Percentiles rank a stretch among this genome's conserved stretches.
Evolutionary conservation across 108 stramenopile species (phyloP).

Genomic region (Cyclotella cryptica): DNA sequence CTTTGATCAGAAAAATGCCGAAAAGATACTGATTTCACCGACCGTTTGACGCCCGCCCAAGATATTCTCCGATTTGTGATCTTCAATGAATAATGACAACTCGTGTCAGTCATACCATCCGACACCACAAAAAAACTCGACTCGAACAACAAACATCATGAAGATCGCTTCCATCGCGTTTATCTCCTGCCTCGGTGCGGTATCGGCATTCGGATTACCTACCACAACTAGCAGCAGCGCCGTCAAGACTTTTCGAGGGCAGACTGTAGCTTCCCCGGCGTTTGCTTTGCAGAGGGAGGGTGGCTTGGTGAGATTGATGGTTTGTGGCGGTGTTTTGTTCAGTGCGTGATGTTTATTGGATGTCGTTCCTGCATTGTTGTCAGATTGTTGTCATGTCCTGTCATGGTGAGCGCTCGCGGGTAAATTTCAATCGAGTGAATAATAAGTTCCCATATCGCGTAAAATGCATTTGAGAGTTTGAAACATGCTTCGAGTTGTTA

Average conservation of each 20-base stretch:
- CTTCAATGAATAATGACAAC: neutral
- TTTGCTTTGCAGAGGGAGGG: constrained; percentile 20
- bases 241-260: constrained; percentile 28
- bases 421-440: too few species aligned
- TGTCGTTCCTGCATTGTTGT: neutral
- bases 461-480: too few species aligned
- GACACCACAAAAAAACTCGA: constrained; percentile 1
- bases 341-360: neutral
- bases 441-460: too few species aligned
- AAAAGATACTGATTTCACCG: neutral
- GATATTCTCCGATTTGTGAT: neutral
- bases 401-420: too few species aligned
- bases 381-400: constrained; percentile 2
- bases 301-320: constrained; percentile 37
- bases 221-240: constrained; percentile 42
- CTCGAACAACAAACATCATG: constrained; percentile 45
- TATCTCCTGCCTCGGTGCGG: constrained; percentile 59
- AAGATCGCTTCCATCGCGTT: constrained; percentile 67
- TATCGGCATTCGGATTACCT: constrained; percentile 72
- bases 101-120: neutral
- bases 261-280: constrained; percentile 21
- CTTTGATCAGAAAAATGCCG: too few species aligned
- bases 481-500: too few species aligned
- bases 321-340: neutral
- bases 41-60: neutral